phyloP scores from a whole-genome alignment of 139 green algal genomes.

The Haematococcus lacustris region DNA sequence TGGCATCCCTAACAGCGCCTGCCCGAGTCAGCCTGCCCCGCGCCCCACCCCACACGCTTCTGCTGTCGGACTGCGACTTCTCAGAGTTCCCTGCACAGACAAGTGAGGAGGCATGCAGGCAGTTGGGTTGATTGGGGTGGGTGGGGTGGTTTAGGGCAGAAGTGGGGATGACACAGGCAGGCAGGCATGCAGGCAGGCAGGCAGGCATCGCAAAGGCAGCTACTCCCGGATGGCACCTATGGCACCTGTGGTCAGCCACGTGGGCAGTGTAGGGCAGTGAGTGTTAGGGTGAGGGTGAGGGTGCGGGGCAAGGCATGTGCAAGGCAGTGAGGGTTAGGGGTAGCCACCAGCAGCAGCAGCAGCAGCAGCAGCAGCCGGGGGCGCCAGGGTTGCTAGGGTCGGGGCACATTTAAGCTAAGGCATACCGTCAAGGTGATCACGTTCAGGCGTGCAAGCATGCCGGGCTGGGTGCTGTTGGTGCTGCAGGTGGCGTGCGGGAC shows the following conservation, averaged over 20 bases:
- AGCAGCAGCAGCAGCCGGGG: too few species aligned
- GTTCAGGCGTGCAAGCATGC: neutral
- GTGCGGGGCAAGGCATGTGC: too few species aligned
- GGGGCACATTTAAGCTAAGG: neutral
- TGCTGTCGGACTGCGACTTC: constrained; percentile 55
- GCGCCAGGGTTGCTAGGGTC: too few species aligned
- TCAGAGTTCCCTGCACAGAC: constrained; percentile 8
- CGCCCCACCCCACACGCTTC: constrained; percentile 65
- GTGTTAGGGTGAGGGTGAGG: too few species aligned
- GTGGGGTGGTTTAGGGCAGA: too few species aligned
- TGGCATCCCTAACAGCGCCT: constrained; percentile 47
- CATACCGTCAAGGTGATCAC: neutral
- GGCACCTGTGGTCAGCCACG: neutral
- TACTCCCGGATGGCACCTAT: neutral
- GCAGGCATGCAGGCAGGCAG: neutral
- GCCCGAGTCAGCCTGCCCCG: constrained; percentile 58
- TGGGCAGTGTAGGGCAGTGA: too few species aligned
- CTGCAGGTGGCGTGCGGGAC: constrained; percentile 4
- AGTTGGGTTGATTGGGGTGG: too few species aligned
- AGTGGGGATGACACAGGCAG: neutral
- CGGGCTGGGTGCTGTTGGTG: too few species aligned
- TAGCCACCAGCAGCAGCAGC: too few species aligned
- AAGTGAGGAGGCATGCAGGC: too few species aligned
- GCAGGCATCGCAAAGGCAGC: neutral
- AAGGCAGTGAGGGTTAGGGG: too few species aligned